A percentile compares a stretch with the other conserved stretches of the same genome.
These are phyloP conservation scores for Mesembryanthemum crystallinum DNA, from an alignment of 148 eudicot species.

Conservation along the genomic window DNA sequence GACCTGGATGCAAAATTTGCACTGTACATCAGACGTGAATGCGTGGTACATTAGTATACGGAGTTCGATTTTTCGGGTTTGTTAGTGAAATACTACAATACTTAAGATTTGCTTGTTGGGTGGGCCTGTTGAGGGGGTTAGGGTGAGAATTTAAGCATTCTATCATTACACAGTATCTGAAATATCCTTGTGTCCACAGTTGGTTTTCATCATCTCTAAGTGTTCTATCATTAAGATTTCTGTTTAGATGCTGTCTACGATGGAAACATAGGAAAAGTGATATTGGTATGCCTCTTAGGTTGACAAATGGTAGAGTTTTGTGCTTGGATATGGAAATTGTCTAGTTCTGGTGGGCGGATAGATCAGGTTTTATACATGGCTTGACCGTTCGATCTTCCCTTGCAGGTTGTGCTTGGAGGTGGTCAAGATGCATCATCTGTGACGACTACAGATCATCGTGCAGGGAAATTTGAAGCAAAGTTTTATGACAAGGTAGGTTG, in stretches of 20 bases:
- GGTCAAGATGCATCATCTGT: slow-evolving; percentile 86
- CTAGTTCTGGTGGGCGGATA: too few relatives aligned
- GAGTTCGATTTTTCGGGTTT: not conserved
- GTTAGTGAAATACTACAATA: not conserved
- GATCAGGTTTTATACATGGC: not conserved
- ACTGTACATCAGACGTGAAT: not conserved
- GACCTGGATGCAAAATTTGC: not conserved
- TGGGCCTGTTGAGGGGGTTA: not conserved
- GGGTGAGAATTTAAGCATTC: not conserved
- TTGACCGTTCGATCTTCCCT: not conserved
- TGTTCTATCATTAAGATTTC: too few relatives aligned
- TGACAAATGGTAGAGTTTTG: too few relatives aligned
- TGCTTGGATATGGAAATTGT: too few relatives aligned
- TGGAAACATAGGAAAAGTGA: too few relatives aligned
- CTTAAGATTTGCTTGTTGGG: too few relatives aligned
- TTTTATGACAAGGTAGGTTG: slow-evolving; percentile 78
- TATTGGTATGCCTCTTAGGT: too few relatives aligned
- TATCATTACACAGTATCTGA: not conserved
- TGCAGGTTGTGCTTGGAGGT: slow-evolving; percentile 92
- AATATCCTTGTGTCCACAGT: not conserved
- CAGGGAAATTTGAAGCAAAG: slow-evolving; percentile 91
- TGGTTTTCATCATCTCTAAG: too few relatives aligned
- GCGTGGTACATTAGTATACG: too few relatives aligned
- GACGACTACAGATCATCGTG: slow-evolving; percentile 88
- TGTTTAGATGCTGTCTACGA: too few relatives aligned